Conservation (phyloP, 331 rosid species). For the Phaseolus coccineus region DNA sequence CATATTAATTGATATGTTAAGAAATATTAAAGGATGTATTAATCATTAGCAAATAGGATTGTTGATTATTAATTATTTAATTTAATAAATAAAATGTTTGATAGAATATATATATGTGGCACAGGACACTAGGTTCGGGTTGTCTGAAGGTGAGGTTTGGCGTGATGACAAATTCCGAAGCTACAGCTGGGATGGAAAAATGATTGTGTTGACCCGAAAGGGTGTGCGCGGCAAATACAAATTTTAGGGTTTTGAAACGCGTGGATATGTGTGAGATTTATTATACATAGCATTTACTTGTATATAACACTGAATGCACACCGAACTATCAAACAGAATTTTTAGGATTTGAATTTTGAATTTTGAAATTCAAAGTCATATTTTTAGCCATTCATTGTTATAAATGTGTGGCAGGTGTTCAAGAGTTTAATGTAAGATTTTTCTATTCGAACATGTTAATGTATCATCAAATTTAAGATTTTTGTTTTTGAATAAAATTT, state of each 20-base stretch:
- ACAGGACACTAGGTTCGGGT: conserved; percentile 4
- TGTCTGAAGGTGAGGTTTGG: conserved; percentile 29
- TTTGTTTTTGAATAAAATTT: no score
- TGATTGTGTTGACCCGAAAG: conserved; percentile 25
- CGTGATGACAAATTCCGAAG: conserved; percentile 40
- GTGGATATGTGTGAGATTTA: conserved; percentile 14
- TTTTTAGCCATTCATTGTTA: not conserved
- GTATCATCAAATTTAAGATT: no score
- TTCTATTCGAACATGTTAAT: no score
- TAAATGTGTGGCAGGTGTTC: no score
- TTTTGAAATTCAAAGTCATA: not conserved
- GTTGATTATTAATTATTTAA: no score
- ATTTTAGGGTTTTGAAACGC: conserved; percentile 41
- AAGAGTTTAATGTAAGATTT: no score
- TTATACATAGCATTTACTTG: not conserved
- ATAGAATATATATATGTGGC: no score
- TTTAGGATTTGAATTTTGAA: conserved; percentile 18
- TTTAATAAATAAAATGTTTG: no score
- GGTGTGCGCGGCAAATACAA: conserved; percentile 63
- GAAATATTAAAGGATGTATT: no score
- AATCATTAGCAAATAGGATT: no score
- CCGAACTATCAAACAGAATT: not conserved
- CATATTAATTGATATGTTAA: not conserved
- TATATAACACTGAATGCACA: not conserved
- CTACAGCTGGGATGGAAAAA: conserved; percentile 39